Evolutionary conservation across 768 basidiomycete genomes (phyloP).

Genomic region (Neoboletus subvelutipes): DNA sequence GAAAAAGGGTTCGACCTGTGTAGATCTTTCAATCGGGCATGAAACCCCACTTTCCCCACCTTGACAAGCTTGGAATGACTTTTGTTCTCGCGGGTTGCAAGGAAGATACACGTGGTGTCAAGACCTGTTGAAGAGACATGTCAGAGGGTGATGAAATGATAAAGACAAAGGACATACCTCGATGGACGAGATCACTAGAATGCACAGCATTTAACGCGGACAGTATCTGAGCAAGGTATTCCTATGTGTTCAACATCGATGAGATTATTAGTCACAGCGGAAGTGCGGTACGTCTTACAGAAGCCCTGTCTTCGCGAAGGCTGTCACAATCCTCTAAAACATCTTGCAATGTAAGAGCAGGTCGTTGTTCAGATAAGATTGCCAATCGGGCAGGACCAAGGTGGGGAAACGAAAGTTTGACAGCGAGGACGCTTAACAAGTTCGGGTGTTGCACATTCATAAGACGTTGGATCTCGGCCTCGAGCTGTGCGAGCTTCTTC

Average conservation of each 20-base stretch:
- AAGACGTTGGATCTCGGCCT: slow-evolving; percentile 63
- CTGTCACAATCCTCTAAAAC: slow-evolving; percentile 74
- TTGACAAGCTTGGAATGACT: slow-evolving; percentile 67
- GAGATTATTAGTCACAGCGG: neutral
- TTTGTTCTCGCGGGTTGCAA: slow-evolving; percentile 50
- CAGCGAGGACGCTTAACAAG: slow-evolving; percentile 64
- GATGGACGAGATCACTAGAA: slow-evolving; percentile 63
- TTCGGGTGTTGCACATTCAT: slow-evolving; percentile 61
- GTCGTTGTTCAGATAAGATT: slow-evolving; percentile 71
- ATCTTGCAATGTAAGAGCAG: slow-evolving; percentile 64
- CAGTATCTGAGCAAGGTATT: slow-evolving; percentile 73
- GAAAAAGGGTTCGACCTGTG: slow-evolving; percentile 84
- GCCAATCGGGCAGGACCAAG: slow-evolving; percentile 53
- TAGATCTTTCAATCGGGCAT: slow-evolving; percentile 71
- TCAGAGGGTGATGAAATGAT: neutral
- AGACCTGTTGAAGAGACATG: slow-evolving; percentile 43
- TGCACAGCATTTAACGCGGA: slow-evolving; percentile 70
- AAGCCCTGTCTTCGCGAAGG: slow-evolving; percentile 70
- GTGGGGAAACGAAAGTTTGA: slow-evolving; percentile 57
- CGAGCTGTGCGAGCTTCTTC: slow-evolving; percentile 68
- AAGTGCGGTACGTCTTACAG: slow-evolving; percentile 41
- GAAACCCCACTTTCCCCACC: slow-evolving; percentile 69
- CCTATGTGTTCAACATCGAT: slow-evolving; percentile 40
- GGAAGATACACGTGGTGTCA: slow-evolving; percentile 56
- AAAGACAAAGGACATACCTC: slow-evolving; percentile 42